A percentile compares a stretch with the other conserved stretches of the same genome.
phyloP scores from a whole-genome alignment of 257 asterid species.

The Penstemon davidsonii region DNA sequence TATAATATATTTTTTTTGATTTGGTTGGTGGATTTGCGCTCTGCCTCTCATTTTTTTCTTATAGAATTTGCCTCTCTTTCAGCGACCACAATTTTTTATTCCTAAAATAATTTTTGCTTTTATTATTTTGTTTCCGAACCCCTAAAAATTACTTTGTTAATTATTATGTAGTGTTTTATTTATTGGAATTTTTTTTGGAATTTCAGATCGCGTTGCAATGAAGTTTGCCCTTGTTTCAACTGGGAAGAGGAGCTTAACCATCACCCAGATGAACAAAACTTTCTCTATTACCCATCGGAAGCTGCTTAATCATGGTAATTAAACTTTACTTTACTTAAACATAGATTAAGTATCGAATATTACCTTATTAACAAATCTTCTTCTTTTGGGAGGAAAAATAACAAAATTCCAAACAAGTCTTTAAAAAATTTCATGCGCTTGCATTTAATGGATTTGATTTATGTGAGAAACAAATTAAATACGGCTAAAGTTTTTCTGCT shows the following conservation, averaged over 20 bases:
- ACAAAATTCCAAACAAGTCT: neutral
- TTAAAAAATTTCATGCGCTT: neutral
- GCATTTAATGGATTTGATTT: neutral
- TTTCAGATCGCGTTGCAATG: slow-evolving; percentile 28
- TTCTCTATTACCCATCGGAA: slow-evolving; percentile 34
- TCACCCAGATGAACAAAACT: slow-evolving; percentile 18
- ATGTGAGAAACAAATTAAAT: neutral
- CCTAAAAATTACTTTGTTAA: neutral
- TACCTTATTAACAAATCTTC: neutral
- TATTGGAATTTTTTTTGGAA: neutral
- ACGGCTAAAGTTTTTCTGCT: neutral
- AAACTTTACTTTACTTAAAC: neutral
- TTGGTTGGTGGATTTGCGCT: neutral
- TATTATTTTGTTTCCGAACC: neutral
- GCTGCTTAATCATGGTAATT: slow-evolving; percentile 46
- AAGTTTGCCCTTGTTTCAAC: slow-evolving; percentile 21
- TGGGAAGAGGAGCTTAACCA: slow-evolving; percentile 15
- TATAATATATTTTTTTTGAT: neutral
- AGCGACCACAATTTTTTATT: neutral
- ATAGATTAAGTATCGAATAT: neutral
- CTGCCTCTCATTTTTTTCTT: too few relatives aligned
- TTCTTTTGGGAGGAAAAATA: neutral
- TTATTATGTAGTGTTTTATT: neutral
- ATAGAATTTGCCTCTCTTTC: neutral
- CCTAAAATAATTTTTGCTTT: neutral